Evolutionary conservation across 2,329 filamentous ascomycete species (phyloP).

Genomic region (Epicoccum nigrum): DNA sequence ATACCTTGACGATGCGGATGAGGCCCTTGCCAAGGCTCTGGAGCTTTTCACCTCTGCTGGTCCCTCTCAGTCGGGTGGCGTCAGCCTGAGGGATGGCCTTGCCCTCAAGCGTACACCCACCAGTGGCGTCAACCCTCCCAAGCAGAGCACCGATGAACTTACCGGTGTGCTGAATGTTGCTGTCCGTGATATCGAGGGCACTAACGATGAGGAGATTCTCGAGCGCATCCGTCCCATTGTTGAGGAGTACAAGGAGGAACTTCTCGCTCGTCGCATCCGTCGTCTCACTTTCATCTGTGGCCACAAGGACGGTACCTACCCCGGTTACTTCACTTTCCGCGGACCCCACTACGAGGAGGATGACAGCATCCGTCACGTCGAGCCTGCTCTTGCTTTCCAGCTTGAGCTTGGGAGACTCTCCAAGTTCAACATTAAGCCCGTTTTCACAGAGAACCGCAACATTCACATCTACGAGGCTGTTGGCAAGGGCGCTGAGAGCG

Average conservation of each 20-base stretch:
- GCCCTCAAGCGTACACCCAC: slow-evolving; percentile 72
- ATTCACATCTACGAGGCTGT: slow-evolving; percentile 98
- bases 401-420: slow-evolving; percentile 91
- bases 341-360: slow-evolving; percentile 90
- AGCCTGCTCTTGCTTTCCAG: slow-evolving; percentile 97
- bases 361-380: slow-evolving; percentile 93
- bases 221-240: slow-evolving; percentile 77
- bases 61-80: slow-evolving; percentile 61
- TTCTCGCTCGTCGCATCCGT: slow-evolving; percentile 80
- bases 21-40: slow-evolving; percentile 80
- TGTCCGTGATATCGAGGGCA: slow-evolving; percentile 83
- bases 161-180: slow-evolving; percentile 93
- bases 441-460: slow-evolving; percentile 98
- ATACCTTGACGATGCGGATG: slow-evolving; percentile 93
- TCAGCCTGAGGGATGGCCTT: slow-evolving; percentile 39
- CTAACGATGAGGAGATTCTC: slow-evolving; percentile 81
- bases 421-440: slow-evolving; percentile 97
- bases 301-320: slow-evolving; percentile 90
- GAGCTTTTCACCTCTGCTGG: slow-evolving; percentile 74
- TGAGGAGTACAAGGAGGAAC: slow-evolving; percentile 80
- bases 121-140: slow-evolving; percentile 40
- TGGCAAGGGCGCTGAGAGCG: slow-evolving; percentile 91
- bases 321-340: slow-evolving; percentile 98
- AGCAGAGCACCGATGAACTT: slow-evolving; percentile 74
- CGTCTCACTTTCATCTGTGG: slow-evolving; percentile 96